These are phyloP conservation scores for Trypanosoma melophagium DNA, from an alignment of 208 protist genomes.

Conservation along the genomic window DNA sequence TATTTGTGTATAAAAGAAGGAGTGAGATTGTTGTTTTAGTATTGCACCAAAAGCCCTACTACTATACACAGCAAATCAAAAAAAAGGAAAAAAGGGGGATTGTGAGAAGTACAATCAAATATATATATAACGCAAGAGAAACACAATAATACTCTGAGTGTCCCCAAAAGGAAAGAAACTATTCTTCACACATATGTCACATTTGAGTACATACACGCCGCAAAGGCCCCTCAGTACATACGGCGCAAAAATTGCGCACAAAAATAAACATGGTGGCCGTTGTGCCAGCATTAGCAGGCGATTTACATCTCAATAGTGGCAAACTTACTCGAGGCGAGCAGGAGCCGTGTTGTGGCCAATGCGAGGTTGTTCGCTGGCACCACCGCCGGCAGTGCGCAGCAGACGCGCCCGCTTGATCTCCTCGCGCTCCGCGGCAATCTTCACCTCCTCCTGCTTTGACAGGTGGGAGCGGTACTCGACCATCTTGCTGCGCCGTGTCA, in stretches of 20 bases:
- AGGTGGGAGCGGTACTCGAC: conserved; percentile 81
- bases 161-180: background rate
- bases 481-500: conserved; percentile 81
- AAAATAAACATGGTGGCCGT: background rate
- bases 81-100: background rate
- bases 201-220: conserved; percentile 2
- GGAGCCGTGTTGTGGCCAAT: conserved; percentile 24
- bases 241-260: background rate
- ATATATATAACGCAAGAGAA: too few species aligned
- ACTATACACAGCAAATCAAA: background rate
- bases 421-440: conserved; percentile 77
- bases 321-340: conserved; percentile 9
- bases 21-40: background rate
- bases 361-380: conserved; percentile 19
- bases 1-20: background rate
- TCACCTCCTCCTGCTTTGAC: conserved; percentile 78
- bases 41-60: background rate
- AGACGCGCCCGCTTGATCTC: conserved; percentile 68
- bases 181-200: background rate
- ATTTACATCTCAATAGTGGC: conserved; percentile 3
- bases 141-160: background rate
- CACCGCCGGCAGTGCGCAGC: conserved; percentile 32
- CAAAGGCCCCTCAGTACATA: conserved; percentile 11
- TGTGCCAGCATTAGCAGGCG: background rate
- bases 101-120: too few species aligned